phyloP scores from a whole-genome alignment of 2,329 filamentous ascomycete species.

The Exophiala sp. region DNA sequence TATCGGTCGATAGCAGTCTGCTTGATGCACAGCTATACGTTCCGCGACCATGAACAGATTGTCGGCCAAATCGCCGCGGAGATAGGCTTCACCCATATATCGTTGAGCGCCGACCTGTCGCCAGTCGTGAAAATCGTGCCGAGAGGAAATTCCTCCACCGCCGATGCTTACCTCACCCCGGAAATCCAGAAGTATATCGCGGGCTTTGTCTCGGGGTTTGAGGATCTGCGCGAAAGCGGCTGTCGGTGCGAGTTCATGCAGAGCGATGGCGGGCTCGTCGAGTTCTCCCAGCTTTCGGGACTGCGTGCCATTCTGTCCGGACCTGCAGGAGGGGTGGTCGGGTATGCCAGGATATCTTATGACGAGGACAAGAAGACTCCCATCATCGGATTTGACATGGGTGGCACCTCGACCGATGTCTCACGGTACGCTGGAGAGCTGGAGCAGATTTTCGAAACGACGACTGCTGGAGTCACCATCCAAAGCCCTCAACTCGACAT shows the following conservation, averaged over 20 bases:
- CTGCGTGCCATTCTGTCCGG: constrained; percentile 80
- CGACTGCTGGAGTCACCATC: constrained; percentile 75
- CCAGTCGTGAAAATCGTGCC: constrained; percentile 77
- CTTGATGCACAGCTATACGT: constrained; percentile 78
- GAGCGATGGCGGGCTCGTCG: constrained; percentile 64
- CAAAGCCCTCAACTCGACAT: constrained; percentile 80
- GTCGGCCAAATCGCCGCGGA: constrained; percentile 74
- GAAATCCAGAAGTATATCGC: constrained; percentile 69
- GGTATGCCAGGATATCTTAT: constrained; percentile 59
- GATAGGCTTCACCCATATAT: constrained; percentile 69
- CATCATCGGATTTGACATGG: constrained; percentile 86
- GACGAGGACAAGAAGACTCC: constrained; percentile 68
- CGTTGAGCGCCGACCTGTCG: constrained; percentile 72
- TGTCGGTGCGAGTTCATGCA: constrained; percentile 91
- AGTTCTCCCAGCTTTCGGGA: constrained; percentile 63
- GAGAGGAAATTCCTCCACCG: constrained; percentile 67
- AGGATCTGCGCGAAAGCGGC: constrained; percentile 66
- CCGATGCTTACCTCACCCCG: constrained; percentile 72
- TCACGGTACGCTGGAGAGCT: constrained; percentile 74
- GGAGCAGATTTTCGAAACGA: constrained; percentile 82
- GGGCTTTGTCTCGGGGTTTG: constrained; percentile 57
- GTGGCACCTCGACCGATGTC: constrained; percentile 78
- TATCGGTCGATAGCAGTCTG: constrained; percentile 17
- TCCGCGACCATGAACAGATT: constrained; percentile 69
- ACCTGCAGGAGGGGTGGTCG: constrained; percentile 64